These are phyloP conservation scores for Petunia secreta DNA, from an alignment of 257 asterid genomes.

Conservation along the genomic window DNA sequence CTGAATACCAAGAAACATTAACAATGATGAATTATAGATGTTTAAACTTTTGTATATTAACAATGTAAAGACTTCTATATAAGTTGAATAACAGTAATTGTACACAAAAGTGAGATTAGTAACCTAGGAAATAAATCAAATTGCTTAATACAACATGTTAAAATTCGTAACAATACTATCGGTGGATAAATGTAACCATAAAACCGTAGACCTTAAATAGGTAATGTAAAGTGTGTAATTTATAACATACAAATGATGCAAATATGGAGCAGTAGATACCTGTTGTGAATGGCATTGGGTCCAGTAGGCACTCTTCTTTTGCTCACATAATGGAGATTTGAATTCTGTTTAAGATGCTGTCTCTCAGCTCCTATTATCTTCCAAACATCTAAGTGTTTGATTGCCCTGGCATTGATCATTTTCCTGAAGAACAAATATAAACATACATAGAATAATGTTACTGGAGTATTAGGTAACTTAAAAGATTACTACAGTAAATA, in stretches of 20 bases:
- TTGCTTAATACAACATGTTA: no score
- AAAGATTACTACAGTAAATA: not conserved
- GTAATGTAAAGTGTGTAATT: not conserved
- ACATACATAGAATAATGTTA: not conserved
- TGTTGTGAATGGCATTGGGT: constrained; percentile 67
- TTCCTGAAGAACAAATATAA: constrained; percentile 7
- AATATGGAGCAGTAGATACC: not conserved
- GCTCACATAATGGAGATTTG: constrained; percentile 53
- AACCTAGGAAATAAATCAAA: no score
- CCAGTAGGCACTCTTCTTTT: constrained; percentile 84
- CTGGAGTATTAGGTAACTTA: not conserved
- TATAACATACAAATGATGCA: not conserved
- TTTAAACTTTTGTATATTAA: not conserved
- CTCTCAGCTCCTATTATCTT: constrained; percentile 33
- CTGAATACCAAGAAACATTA: constrained; percentile 31
- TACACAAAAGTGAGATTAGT: no score
- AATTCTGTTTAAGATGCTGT: constrained; percentile 34
- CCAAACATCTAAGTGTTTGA: constrained; percentile 32
- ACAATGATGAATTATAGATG: no score
- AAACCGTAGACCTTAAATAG: not conserved
- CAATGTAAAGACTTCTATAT: not conserved
- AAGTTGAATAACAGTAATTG: not conserved
- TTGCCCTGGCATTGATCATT: constrained; percentile 32
- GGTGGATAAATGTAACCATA: no score
- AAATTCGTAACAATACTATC: no score